Evolutionary conservation across 2,329 filamentous ascomycete genomes (phyloP).

Genomic region (Talaromyces sp.): DNA sequence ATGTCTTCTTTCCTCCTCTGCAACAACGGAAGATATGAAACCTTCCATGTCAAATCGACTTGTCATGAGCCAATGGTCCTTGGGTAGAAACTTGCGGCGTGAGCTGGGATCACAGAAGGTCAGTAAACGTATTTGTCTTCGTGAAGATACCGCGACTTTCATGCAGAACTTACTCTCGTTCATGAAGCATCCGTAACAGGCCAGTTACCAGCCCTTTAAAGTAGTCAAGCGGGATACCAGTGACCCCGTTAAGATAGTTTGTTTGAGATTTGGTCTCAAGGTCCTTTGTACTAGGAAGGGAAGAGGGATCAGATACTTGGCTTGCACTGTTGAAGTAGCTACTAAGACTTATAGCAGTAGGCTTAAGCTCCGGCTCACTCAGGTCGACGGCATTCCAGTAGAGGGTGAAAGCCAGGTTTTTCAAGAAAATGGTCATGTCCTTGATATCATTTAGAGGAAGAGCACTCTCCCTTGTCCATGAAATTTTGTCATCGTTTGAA

Average conservation of each 20-base stretch:
- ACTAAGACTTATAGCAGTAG: slow-evolving; percentile 46
- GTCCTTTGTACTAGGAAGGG: slow-evolving; percentile 34
- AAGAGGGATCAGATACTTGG: slow-evolving; percentile 8
- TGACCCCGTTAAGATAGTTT: slow-evolving; percentile 61
- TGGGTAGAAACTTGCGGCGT: slow-evolving; percentile 77
- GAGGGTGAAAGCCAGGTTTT: slow-evolving; percentile 85
- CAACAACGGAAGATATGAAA: slow-evolving; percentile 83
- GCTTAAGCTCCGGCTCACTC: slow-evolving; percentile 45
- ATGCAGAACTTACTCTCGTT: slow-evolving; percentile 65
- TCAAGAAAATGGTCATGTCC: slow-evolving; percentile 77
- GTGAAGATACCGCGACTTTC: no score
- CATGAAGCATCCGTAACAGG: slow-evolving; percentile 84
- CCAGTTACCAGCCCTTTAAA: slow-evolving; percentile 79
- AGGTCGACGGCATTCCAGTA: slow-evolving; percentile 80
- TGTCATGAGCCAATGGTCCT: slow-evolving; percentile 94
- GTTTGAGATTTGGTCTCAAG: slow-evolving; percentile 43
- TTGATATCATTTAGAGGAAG: slow-evolving; percentile 72
- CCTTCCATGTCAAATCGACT: slow-evolving; percentile 82
- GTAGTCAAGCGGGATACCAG: slow-evolving; percentile 75
- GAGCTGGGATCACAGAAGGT: slow-evolving; percentile 54
- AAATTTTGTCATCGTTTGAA: slow-evolving; percentile 54
- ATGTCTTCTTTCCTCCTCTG: slow-evolving; percentile 79
- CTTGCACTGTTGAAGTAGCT: slow-evolving; percentile 47
- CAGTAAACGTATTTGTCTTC: no score
- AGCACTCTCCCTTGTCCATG: slow-evolving; percentile 64